Evolutionary conservation across 1,139 yeast genomes (phyloP).

Genomic region (Geotrichum restrictum): DNA sequence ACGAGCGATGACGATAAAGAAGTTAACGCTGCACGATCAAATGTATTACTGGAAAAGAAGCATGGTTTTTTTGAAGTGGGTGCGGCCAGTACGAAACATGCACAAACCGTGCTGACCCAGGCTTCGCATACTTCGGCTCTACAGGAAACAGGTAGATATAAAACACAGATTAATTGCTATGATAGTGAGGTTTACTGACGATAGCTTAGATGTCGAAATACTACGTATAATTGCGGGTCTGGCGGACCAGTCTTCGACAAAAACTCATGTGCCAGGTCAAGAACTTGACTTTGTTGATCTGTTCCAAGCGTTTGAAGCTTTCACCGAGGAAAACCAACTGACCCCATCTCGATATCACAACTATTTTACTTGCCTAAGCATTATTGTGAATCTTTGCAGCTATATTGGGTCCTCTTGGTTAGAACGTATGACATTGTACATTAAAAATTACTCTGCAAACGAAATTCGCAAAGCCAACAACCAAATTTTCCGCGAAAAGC

Average conservation of each 20-base stretch:
- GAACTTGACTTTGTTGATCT: constrained; percentile 27
- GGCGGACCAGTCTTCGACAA: constrained; percentile 10
- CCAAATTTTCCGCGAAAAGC: constrained; percentile 13
- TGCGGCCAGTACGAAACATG: constrained; percentile 2
- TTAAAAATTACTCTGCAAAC: constrained; percentile 10
- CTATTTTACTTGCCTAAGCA: constrained; percentile 16
- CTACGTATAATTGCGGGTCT: constrained; percentile 14
- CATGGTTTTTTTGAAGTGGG: constrained; percentile 7
- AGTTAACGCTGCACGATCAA: not conserved
- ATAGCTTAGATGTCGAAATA: constrained; percentile 14
- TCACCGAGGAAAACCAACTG: constrained; percentile 26
- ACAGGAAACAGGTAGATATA: constrained; percentile 5
- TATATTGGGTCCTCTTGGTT: constrained; percentile 11
- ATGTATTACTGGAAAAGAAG: not conserved
- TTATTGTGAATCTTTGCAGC: constrained; percentile 16
- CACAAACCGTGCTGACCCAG: not conserved
- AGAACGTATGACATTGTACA: constrained; percentile 10
- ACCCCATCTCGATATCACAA: constrained; percentile 14
- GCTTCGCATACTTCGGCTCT: constrained; percentile 7
- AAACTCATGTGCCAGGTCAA: not conserved
- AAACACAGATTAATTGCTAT: too few relatives aligned
- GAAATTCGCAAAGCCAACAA: constrained; percentile 12
- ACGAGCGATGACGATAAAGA: constrained; percentile 16
- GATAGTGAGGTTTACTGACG: too few relatives aligned
- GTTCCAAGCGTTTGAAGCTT: constrained; percentile 28